These are phyloP conservation scores for Urtica urens DNA, from an alignment of 306 rosid genomes.

Conservation along the genomic window DNA sequence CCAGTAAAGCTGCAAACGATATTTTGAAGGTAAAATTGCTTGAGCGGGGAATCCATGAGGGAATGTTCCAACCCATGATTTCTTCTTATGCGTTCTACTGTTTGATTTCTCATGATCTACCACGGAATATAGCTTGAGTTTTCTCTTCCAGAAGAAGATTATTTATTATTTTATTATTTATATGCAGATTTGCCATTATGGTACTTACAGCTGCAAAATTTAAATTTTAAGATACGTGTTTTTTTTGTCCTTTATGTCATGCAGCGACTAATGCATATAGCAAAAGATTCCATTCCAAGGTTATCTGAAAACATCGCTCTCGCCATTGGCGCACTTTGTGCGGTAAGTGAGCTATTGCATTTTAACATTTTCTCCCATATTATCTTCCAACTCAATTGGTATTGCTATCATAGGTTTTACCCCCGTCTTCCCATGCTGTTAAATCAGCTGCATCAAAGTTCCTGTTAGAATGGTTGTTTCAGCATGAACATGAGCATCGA, in stretches of 20 bases:
- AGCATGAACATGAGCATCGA: constrained; percentile 78
- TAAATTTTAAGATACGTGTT: too few relatives aligned
- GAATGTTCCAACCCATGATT: too few relatives aligned
- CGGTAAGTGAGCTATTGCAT: constrained; percentile 41
- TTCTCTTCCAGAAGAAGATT: too few relatives aligned
- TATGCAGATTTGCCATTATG: neutral
- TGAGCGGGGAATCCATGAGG: too few relatives aligned
- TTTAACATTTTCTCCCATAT: constrained; percentile 2
- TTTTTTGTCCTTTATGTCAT: constrained; percentile 16
- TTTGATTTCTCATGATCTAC: too few relatives aligned
- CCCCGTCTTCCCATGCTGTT: constrained; percentile 72
- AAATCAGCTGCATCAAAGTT: constrained; percentile 88
- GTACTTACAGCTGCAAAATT: neutral
- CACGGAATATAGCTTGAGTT: too few relatives aligned
- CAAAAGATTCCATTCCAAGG: constrained; percentile 75
- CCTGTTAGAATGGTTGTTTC: constrained; percentile 83
- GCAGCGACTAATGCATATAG: constrained; percentile 56
- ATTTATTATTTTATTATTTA: neutral
- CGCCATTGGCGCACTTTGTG: constrained; percentile 88
- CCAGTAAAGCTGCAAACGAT: constrained; percentile 60
- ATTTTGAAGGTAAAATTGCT: constrained; percentile 70
- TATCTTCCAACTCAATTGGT: neutral
- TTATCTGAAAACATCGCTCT: constrained; percentile 90
- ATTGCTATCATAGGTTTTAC: constrained; percentile 53
- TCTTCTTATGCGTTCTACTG: too few relatives aligned